Evolutionary conservation across 305 asterid genomes (phyloP).

Genomic region (Ilex paraguariensis): DNA sequence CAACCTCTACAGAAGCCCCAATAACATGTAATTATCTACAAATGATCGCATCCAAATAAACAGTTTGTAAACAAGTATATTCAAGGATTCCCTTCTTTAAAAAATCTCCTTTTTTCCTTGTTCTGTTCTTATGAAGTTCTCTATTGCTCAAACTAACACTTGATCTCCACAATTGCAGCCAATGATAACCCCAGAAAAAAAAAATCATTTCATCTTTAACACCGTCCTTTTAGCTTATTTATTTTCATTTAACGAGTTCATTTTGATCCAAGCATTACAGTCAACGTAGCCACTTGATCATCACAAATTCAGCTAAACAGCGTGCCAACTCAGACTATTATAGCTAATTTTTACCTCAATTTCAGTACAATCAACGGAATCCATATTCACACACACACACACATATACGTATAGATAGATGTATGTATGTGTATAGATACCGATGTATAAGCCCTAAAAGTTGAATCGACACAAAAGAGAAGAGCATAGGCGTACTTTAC

Average conservation of each 20-base stretch:
- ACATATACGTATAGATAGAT: background rate
- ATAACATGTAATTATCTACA: too few species aligned
- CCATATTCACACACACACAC: background rate
- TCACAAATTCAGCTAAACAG: background rate
- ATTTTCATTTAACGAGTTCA: background rate
- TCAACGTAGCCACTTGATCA: background rate
- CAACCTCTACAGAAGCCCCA: too few species aligned
- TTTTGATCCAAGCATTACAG: background rate
- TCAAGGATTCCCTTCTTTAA: too few species aligned
- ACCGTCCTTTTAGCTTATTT: background rate
- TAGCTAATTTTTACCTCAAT: background rate
- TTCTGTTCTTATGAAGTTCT: background rate
- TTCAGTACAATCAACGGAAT: background rate
- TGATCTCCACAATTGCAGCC: background rate
- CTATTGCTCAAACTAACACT: background rate
- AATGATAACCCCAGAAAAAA: too few species aligned
- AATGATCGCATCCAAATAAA: too few species aligned
- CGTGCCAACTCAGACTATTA: background rate
- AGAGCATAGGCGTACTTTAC: background rate
- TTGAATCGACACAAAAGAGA: background rate
- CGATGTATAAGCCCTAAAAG: background rate
- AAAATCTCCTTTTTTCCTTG: too few species aligned
- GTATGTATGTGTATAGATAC: background rate
- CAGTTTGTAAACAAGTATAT: too few species aligned
- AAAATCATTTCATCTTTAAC: too few species aligned